phyloP scores from a whole-genome alignment of 768 basidiomycete species.

The Macrocybe gigantea region DNA sequence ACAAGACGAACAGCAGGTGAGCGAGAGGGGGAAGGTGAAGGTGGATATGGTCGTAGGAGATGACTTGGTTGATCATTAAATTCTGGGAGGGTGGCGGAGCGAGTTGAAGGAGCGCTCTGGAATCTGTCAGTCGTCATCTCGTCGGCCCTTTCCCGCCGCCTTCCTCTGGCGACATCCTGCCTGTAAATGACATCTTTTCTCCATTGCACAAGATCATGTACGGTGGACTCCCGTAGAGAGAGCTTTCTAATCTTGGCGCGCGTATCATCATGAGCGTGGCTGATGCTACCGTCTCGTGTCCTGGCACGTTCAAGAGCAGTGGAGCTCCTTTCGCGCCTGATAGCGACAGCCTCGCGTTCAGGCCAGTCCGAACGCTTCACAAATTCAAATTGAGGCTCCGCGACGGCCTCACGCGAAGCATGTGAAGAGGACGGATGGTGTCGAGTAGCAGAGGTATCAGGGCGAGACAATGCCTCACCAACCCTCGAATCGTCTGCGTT shows the following conservation, averaged over 20 bases:
- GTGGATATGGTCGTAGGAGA: slow-evolving; percentile 36
- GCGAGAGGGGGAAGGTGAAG: slow-evolving; percentile 49
- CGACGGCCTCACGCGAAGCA: slow-evolving; percentile 38
- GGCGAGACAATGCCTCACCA: slow-evolving; percentile 23
- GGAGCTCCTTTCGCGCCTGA: slow-evolving; percentile 63
- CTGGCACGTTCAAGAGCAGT: slow-evolving; percentile 51
- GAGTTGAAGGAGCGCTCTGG: slow-evolving; percentile 19
- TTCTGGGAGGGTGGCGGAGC: neutral
- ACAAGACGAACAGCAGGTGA: slow-evolving; percentile 31
- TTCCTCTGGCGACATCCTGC: slow-evolving; percentile 48
- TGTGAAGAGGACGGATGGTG: slow-evolving; percentile 32
- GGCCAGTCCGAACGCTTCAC: slow-evolving; percentile 86
- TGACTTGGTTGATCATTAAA: slow-evolving; percentile 36
- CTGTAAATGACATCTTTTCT: slow-evolving; percentile 41
- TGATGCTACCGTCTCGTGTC: slow-evolving; percentile 39
- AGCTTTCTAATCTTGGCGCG: slow-evolving; percentile 28
- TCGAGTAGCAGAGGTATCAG: slow-evolving; percentile 19
- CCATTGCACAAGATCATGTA: slow-evolving; percentile 50
- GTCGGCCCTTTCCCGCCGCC: slow-evolving; percentile 50
- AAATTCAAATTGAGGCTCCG: slow-evolving; percentile 70
- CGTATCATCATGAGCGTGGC: slow-evolving; percentile 17
- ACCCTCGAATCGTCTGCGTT: slow-evolving; percentile 25
- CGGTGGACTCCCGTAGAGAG: slow-evolving; percentile 36
- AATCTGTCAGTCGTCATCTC: slow-evolving; percentile 25
- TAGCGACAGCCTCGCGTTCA: slow-evolving; percentile 67